Conservation (phyloP, 257 asterid species). For the Solanum verrucosum region DNA sequence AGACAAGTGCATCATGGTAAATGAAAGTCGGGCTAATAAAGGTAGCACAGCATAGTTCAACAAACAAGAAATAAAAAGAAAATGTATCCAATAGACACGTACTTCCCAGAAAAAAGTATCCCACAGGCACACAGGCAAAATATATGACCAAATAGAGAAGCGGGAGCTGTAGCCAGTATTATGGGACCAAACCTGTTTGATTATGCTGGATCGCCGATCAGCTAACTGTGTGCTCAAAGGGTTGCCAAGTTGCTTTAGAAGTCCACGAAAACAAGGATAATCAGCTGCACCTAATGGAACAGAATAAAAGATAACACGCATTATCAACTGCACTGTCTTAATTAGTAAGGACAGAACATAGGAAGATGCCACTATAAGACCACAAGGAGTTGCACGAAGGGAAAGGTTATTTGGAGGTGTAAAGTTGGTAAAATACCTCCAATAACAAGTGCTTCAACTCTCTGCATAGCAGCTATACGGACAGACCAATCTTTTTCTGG, state of each 20-base stretch:
- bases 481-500: conserved; percentile 99
- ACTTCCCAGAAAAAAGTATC: neutral
- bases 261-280: conserved; percentile 87
- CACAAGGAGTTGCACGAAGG: neutral
- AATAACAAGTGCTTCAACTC: conserved; percentile 82
- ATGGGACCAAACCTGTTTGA: conserved; percentile 64
- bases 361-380: neutral
- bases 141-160: neutral
- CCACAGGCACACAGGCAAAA: neutral
- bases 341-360: neutral
- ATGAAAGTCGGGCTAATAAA: neutral
- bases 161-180: neutral
- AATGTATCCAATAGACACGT: neutral
- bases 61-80: neutral
- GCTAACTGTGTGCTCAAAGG: conserved; percentile 90
- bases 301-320: neutral
- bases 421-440: conserved; percentile 59
- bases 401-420: neutral
- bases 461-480: conserved; percentile 93
- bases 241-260: conserved; percentile 79
- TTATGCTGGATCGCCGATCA: conserved; percentile 96
- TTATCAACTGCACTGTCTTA: neutral
- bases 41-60: neutral
- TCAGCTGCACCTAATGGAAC: conserved; percentile 78
- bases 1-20: neutral